Percentiles rank a stretch among this genome's conserved stretches.
phyloP scores from a whole-genome alignment of 1,139 yeast species.

The Geotrichum aggregatum region DNA sequence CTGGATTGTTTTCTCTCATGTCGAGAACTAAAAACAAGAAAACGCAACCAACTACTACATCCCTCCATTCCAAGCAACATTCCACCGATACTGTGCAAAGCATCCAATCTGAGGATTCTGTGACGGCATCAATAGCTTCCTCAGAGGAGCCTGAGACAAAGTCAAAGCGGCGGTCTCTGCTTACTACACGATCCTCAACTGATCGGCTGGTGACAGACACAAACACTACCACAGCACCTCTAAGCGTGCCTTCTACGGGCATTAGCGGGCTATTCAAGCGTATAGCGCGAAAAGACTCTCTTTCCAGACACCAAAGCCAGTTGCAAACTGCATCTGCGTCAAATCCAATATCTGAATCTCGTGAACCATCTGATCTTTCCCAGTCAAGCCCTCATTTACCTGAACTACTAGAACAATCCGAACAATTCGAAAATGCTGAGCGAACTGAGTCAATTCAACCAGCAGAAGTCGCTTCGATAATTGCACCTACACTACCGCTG shows the following conservation, averaged over 20 bases:
- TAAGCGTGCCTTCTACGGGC: constrained; percentile 15
- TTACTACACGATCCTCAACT: constrained; percentile 33
- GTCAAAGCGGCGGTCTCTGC: constrained; percentile 30
- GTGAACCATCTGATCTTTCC: background rate
- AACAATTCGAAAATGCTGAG: background rate
- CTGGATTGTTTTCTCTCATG: constrained; percentile 10
- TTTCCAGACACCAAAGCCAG: background rate
- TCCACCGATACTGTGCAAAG: background rate
- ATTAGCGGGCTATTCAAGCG: constrained; percentile 27
- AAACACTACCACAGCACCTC: constrained; percentile 1
- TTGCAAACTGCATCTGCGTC: background rate
- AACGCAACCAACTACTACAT: constrained; percentile 12
- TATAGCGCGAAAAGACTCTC: constrained; percentile 8
- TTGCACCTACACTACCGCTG: too few relatives aligned
- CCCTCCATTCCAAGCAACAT: constrained; percentile 10
- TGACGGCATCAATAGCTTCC: constrained; percentile 1
- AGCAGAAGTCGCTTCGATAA: too few relatives aligned
- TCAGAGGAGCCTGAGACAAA: constrained; percentile 17
- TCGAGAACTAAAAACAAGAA: constrained; percentile 7
- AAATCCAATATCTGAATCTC: background rate
- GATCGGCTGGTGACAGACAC: constrained; percentile 25
- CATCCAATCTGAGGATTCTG: constrained; percentile 9
- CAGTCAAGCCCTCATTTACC: background rate
- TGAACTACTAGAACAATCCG: background rate
- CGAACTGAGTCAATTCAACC: too few relatives aligned